Evolutionary conservation across 2,329 filamentous ascomycete genomes (phyloP).

Genomic region (Exophiala sp.): DNA sequence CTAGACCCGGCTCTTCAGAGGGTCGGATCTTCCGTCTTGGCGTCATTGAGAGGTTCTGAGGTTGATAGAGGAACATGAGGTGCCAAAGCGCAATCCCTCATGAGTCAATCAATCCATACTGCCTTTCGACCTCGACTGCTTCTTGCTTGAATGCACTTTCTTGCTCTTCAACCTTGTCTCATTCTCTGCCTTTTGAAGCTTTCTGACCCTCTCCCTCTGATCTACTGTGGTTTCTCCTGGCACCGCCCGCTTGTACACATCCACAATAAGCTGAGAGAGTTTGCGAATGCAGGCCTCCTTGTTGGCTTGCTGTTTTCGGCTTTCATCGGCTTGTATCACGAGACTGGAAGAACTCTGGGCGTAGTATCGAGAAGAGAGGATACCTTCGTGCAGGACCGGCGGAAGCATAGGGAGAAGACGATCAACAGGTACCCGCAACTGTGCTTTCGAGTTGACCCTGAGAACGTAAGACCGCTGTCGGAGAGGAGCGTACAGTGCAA

Average conservation of each 20-base stretch:
- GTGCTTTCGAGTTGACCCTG: conserved; percentile 63
- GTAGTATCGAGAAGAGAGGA: conserved; percentile 51
- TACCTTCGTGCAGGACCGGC: conserved; percentile 45
- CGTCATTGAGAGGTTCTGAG: conserved; percentile 5
- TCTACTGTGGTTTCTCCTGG: conserved; percentile 56
- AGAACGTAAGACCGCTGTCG: conserved; percentile 4
- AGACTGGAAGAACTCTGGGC: conserved; percentile 49
- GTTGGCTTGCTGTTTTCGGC: conserved; percentile 56
- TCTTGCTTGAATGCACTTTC: conserved; percentile 58
- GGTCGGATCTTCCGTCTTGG: conserved; percentile 40
- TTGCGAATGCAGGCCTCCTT: conserved; percentile 55
- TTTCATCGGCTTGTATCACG: conserved; percentile 59
- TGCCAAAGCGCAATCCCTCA: not conserved
- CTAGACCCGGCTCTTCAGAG: conserved; percentile 50
- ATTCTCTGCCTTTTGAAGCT: conserved; percentile 53
- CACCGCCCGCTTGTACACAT: conserved; percentile 46
- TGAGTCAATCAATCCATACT: conserved; percentile 17
- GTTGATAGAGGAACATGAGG: not conserved
- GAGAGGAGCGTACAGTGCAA: conserved; percentile 23
- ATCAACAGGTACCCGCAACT: conserved; percentile 51
- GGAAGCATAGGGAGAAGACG: conserved; percentile 52
- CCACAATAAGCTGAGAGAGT: conserved; percentile 50
- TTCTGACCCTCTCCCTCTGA: conserved; percentile 50
- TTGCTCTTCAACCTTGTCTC: conserved; percentile 53
- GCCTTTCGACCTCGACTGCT: conserved; percentile 38